Percentiles rank a stretch among this genome's conserved stretches.
Evolutionary conservation across 257 asterid genomes (phyloP).

Genomic region (Plantago major): DNA sequence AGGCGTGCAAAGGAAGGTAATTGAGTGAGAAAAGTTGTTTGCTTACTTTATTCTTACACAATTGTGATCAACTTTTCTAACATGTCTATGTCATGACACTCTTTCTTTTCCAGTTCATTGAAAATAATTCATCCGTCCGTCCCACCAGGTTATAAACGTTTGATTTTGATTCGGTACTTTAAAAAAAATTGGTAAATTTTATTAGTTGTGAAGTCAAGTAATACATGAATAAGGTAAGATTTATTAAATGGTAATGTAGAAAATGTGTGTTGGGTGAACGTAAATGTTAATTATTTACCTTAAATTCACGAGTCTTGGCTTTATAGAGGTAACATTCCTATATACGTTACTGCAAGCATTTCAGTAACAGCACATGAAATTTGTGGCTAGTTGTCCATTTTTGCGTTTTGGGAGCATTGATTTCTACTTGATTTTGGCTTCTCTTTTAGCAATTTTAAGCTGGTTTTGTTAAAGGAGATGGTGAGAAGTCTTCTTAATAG

Average conservation of each 20-base stretch:
- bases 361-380: neutral
- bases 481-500: neutral
- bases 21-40: conserved; percentile 14
- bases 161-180: no score
- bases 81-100: conserved; percentile 15
- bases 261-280: no score
- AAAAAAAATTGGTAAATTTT: no score
- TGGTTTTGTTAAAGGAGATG: neutral
- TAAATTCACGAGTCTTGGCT: conserved; percentile 9
- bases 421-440: neutral
- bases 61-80: conserved; percentile 15
- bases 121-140: no score
- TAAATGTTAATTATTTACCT: neutral
- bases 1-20: conserved; percentile 33
- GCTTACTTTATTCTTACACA: conserved; percentile 19
- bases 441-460: neutral
- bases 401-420: neutral
- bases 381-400: neutral
- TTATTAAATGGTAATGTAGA: no score
- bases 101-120: conserved; percentile 4
- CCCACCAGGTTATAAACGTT: no score
- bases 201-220: no score
- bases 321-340: no score
- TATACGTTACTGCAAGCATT: neutral
- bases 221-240: no score